Conservation (phyloP, 352 stramenopile species). For the Pythium biforme region DNA sequence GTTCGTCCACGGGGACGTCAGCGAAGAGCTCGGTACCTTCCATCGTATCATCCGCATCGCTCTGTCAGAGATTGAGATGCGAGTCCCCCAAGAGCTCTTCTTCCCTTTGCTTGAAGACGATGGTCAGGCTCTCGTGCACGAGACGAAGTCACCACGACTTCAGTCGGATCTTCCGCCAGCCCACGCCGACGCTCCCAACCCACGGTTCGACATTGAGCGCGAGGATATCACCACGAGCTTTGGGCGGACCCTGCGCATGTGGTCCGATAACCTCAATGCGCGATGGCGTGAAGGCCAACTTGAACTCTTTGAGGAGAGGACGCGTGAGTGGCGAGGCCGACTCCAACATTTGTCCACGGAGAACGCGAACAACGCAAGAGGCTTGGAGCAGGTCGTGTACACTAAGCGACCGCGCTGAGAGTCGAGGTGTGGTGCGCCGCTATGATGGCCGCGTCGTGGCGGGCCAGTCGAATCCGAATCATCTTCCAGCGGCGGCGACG, state of each 20-base stretch:
- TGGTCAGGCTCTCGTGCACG: slow-evolving; percentile 68
- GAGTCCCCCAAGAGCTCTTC: slow-evolving; percentile 47
- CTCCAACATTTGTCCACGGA: background rate
- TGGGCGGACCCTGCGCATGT: background rate
- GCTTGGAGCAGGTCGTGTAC: slow-evolving; percentile 5
- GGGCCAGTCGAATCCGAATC: background rate
- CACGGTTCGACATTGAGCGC: background rate
- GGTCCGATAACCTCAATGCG: background rate
- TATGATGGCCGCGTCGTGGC: background rate
- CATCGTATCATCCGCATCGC: slow-evolving; percentile 80
- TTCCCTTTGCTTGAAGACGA: slow-evolving; percentile 61
- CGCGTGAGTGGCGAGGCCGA: background rate
- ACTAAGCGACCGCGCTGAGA: background rate
- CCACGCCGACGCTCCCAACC: background rate
- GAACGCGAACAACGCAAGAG: background rate
- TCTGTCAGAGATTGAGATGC: slow-evolving; percentile 80
- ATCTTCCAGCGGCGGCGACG: background rate
- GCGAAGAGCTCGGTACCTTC: slow-evolving; percentile 78
- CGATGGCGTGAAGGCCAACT: background rate
- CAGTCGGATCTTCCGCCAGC: background rate
- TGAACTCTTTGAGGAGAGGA: background rate
- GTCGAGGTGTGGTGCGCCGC: background rate
- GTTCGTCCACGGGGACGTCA: slow-evolving; percentile 65
- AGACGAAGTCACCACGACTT: background rate
- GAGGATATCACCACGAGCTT: background rate